A percentile compares a stretch with the other conserved stretches of the same genome.
These are phyloP conservation scores for Penicillium roqueforti DNA, from an alignment of 495 filamentous ascomycete species.

Conservation along the genomic window DNA sequence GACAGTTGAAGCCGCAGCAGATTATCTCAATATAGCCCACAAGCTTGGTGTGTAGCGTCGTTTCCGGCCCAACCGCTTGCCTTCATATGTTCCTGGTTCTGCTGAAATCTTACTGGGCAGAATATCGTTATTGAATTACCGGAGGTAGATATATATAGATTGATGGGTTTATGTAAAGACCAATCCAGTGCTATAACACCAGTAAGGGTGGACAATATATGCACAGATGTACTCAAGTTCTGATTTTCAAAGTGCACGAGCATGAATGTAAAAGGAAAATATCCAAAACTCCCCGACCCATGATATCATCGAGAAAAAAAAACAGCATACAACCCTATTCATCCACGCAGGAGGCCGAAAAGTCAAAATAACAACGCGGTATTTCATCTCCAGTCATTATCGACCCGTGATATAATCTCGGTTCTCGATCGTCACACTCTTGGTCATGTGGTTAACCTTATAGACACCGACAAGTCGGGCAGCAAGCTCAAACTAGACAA, in stretches of 20 bases:
- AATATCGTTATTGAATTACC: constrained; percentile 19
- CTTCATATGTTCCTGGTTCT: too few species aligned
- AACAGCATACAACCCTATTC: constrained; percentile 18
- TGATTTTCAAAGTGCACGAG: constrained; percentile 3
- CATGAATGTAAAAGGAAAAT: constrained; percentile 5
- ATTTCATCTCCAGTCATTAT: constrained; percentile 23
- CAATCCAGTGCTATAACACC: neutral
- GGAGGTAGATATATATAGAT: constrained; percentile 13
- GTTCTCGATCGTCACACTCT: constrained; percentile 95
- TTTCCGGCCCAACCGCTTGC: too few species aligned
- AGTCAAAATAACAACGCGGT: constrained; percentile 8
- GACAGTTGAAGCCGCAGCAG: too few species aligned
- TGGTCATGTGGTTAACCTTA: constrained; percentile 99
- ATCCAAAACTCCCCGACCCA: constrained; percentile 23
- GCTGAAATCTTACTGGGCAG: too few species aligned
- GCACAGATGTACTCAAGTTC: neutral
- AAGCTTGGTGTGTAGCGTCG: too few species aligned
- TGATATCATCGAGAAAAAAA: constrained; percentile 30
- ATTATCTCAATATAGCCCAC: too few species aligned
- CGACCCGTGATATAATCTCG: constrained; percentile 66
- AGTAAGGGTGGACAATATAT: neutral
- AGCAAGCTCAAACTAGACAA: constrained; percentile 76
- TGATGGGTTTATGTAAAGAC: neutral
- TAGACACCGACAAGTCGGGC: constrained; percentile 92
- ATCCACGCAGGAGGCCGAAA: constrained; percentile 20